Base-by-base conservation (phyloP, 495 filamentous ascomycete species). In the Xylaria sp. region DNA sequence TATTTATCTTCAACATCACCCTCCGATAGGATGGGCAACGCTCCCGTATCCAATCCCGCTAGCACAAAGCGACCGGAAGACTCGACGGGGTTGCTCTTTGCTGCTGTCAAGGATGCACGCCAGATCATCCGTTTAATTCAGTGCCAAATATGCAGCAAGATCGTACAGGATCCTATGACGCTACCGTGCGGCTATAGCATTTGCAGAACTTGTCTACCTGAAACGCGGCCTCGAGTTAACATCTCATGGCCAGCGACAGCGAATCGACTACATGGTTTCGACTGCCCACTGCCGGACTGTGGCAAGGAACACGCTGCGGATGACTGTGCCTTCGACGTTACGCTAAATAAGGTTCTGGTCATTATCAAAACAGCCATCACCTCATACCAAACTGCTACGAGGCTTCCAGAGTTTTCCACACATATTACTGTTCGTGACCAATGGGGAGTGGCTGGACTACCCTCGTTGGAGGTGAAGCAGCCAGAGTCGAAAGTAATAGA, bases 141-240 rank as follows among this genome's bases (percentile, higher is more conserved):
- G 78, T 97, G 94, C 77, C 83, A 85, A 26, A 81, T 86, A 72
- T 97, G 95, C 78, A 93, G 91, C 14, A 82, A 81, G 17, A 92
- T 91, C 3, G 82, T 95, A 3, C 85, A 80, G 37, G 82, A 85
- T 0, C 93, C 95, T 15, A 83, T 93, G 53, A 93, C 92, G 5
- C 82, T 98, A 21, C 94, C 94, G 3, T 98, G 95, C 76, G 94
- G 95, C 4, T 88, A 92, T 77, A 88, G 91, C 8, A 73, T 97
- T 7, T 98, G 95, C 81, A 88, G 87, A 70, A 76, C 76, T 21
- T 98, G 95, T 80, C 81, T 97, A 2, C 94, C 95, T 8, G 78
- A 85, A 40, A 74, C 88, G 6, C 87, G 89, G 72, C 74, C 79
- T 26, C 86, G 93, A 33, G 82, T 82, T 68, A 88, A 92, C 69